Evolutionary conservation across 1,284 basidiomycete genomes (phyloP).

Genomic region (Macrocystidia cucumis): DNA sequence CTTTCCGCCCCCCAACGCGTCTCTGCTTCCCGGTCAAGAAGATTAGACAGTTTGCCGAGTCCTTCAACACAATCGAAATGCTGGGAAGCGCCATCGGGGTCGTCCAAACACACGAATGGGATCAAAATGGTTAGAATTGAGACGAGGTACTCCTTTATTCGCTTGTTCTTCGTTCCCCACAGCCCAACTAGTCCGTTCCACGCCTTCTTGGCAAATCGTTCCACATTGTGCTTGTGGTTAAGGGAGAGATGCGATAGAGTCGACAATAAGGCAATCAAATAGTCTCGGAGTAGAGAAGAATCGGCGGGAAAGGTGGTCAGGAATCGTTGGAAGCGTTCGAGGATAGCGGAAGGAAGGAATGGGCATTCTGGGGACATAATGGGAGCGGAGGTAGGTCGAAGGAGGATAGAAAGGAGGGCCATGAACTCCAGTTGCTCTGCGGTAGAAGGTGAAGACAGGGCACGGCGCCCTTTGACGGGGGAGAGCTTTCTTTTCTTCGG

Average conservation of each 20-base stretch:
- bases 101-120: constrained; percentile 51
- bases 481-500: constrained; percentile 9
- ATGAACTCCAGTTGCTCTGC: constrained; percentile 67
- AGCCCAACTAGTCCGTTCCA: constrained; percentile 63
- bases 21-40: constrained; percentile 55
- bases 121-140: constrained; percentile 64
- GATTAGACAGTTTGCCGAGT: constrained; percentile 42
- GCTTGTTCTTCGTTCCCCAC: constrained; percentile 71
- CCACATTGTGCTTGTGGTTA: constrained; percentile 56
- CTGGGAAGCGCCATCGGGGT: constrained; percentile 11
- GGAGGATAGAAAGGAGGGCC: constrained; percentile 58
- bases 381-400: constrained; percentile 52
- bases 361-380: constrained; percentile 32
- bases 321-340: constrained; percentile 62
- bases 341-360: constrained; percentile 42
- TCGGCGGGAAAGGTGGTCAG: constrained; percentile 58
- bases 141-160: constrained; percentile 61
- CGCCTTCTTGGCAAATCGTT: constrained; percentile 46
- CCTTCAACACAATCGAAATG: constrained; percentile 29
- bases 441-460: constrained; percentile 37
- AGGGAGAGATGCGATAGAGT: constrained; percentile 67
- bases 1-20: constrained; percentile 54
- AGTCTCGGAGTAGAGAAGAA: constrained; percentile 69
- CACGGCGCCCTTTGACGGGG: constrained; percentile 12
- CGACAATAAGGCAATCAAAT: constrained; percentile 60